Evolutionary conservation across 139 green algal species (phyloP), one percentile per base, ranked within the genome.

Genomic region (Trebouxia sp.): DNA sequence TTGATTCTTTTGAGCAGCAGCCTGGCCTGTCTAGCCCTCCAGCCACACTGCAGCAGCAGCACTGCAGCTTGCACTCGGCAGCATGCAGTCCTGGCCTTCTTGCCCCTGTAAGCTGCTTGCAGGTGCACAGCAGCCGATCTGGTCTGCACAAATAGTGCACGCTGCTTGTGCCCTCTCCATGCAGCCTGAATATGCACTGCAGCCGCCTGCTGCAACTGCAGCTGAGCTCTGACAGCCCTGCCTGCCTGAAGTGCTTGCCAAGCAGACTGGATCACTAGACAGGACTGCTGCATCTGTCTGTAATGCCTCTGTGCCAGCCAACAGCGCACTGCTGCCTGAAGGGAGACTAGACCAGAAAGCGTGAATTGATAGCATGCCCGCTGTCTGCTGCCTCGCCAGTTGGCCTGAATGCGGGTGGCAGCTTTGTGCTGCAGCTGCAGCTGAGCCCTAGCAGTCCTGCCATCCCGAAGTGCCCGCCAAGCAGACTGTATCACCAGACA

Each of bases 1-100:
- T 84, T 83, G 74, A 79, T 83, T 51, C 48, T 53, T n/a, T 82
- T 55, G 20, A 85, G 58, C 75, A 80, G 26, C 48, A 45, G 20
- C 38, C 58, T 75, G 32, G 50, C 81, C 65, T 86, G 62, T 42
- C 58, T 11, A 5, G 53, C 84, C 10, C 77, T 47, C 82, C 82
- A 83, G n/a, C 20, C 79, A n/a, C 78, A 22, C 55, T 85, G 65
- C 39, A 84, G 32, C 20, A 53, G 32, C 32, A 86, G 14, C 6
- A 50, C 77, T 15, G 82, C 77, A 43, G 41, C 42, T 17, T 9
- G 41, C 8, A 32, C 39, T 17, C 42, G n/a, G 3, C 53, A 12
- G 20, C 37, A 77, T 38, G 69, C 69, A 17, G 5, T 30, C 24
- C 62, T 72, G 15, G 32, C 62, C 42, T 3, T 41, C 12, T 17